Evolutionary conservation across 768 basidiomycete species (phyloP).

Genomic region (Mycena leptocephala): DNA sequence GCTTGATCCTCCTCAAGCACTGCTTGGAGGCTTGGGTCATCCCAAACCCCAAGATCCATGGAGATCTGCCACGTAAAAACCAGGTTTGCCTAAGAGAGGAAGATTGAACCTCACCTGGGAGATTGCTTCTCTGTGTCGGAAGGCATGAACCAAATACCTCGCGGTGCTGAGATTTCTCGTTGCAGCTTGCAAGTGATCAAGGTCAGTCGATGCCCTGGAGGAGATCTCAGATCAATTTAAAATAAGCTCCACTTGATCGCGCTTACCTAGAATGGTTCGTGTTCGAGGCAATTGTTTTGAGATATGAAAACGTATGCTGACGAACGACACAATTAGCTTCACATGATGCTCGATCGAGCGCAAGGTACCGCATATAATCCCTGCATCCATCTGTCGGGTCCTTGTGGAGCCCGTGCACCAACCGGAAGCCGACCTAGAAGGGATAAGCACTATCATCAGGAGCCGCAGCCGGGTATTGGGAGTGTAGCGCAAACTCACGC

Average conservation of each 20-base stretch:
- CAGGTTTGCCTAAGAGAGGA: not conserved
- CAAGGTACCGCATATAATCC: not conserved
- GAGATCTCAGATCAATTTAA: not conserved
- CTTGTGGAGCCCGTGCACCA: not conserved
- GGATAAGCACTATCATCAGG: not conserved
- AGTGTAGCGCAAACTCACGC: not conserved
- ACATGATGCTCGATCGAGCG: not conserved
- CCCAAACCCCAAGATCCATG: not conserved
- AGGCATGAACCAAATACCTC: not conserved
- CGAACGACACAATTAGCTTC: not conserved
- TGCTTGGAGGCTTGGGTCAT: not conserved
- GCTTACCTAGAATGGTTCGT: not conserved
- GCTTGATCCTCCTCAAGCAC: slow-evolving; percentile 17
- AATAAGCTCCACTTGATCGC: too few relatives aligned
- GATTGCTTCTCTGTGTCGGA: not conserved
- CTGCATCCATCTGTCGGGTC: not conserved
- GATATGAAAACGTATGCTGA: not conserved
- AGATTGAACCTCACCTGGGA: not conserved
- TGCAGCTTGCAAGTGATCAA: not conserved
- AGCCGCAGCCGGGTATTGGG: not conserved
- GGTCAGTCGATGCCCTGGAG: not conserved
- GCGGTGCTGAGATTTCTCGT: not conserved
- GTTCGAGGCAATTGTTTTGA: not conserved
- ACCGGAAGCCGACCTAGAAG: not conserved
- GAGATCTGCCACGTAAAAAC: not conserved